These are phyloP conservation scores for Ceratobasidium theobromae DNA, from an alignment of 1,284 basidiomycete genomes.

Conservation along the genomic window DNA sequence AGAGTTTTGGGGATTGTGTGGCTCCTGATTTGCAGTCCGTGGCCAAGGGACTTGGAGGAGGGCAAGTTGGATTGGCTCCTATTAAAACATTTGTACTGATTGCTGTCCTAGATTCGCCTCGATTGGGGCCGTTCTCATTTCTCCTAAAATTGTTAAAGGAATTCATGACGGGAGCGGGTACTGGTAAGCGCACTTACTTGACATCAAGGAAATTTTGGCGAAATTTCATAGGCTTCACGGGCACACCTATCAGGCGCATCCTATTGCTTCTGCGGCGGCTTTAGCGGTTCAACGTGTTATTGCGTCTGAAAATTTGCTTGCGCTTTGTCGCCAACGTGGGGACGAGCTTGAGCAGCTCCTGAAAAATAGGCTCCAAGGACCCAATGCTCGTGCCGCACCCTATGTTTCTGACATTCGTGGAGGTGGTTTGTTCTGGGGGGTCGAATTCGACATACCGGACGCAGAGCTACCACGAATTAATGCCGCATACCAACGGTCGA, in stretches of 20 bases:
- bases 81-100: not conserved
- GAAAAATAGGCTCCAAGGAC: constrained; percentile 53
- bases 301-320: constrained; percentile 64
- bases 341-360: constrained; percentile 62
- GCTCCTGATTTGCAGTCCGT: constrained; percentile 81
- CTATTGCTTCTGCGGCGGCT: constrained; percentile 71
- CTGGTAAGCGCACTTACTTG: constrained; percentile 48
- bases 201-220: not conserved
- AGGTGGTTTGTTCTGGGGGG: constrained; percentile 75
- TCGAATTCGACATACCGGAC: constrained; percentile 66
- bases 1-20: constrained; percentile 73
- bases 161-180: constrained; percentile 65
- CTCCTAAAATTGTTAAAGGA: constrained; percentile 67
- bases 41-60: constrained; percentile 85
- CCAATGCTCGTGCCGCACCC: constrained; percentile 59
- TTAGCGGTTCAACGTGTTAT: constrained; percentile 79
- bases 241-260: constrained; percentile 82
- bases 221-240: constrained; percentile 59
- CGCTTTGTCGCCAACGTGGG: constrained; percentile 64
- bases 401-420: constrained; percentile 76
- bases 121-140: constrained; percentile 79
- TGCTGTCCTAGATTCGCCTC: constrained; percentile 63
- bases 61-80: constrained; percentile 49
- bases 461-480: constrained; percentile 44
- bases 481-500: constrained; percentile 21